Conservation (phyloP, 768 basidiomycete genomes). For the Lanmaoa pseudosensibilis region DNA sequence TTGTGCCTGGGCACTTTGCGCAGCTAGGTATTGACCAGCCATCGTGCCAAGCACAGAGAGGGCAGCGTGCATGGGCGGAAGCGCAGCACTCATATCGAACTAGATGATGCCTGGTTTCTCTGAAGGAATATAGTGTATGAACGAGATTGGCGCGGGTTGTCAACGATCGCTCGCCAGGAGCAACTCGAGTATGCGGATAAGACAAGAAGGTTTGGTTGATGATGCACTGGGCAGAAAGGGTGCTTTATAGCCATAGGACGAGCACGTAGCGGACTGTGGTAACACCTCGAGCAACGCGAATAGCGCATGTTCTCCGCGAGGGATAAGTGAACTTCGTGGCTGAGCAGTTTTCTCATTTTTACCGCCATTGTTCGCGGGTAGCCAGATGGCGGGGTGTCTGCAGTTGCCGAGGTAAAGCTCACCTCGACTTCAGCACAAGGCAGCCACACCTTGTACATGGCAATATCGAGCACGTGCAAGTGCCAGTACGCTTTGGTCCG, state of each 20-base stretch:
- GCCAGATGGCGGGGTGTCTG: conserved; percentile 8
- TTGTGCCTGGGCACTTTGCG: conserved; percentile 32
- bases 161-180: conserved; percentile 33
- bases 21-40: conserved; percentile 37
- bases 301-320: conserved; percentile 33
- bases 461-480: conserved; percentile 16
- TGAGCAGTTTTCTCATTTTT: conserved; percentile 7
- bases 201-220: conserved; percentile 45
- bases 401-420: conserved; percentile 16
- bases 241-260: conserved; percentile 28
- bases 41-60: conserved; percentile 38
- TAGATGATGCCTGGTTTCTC: conserved; percentile 7
- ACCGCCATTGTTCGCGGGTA: conserved; percentile 12
- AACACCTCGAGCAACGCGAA: conserved; percentile 26
- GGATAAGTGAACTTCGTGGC: conserved; percentile 18
- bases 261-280: conserved; percentile 11
- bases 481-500: conserved; percentile 18
- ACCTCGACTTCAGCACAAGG: conserved; percentile 16
- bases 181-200: conserved; percentile 30
- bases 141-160: conserved; percentile 4
- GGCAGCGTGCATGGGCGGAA: conserved; percentile 38
- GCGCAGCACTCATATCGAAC: conserved; percentile 28
- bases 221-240: conserved; percentile 3
- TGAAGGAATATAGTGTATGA: conserved; percentile 8
- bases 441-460: conserved; percentile 9